Evolutionary conservation across 2,329 filamentous ascomycete genomes (phyloP).

Genomic region (Cordyceps pruinosa): DNA sequence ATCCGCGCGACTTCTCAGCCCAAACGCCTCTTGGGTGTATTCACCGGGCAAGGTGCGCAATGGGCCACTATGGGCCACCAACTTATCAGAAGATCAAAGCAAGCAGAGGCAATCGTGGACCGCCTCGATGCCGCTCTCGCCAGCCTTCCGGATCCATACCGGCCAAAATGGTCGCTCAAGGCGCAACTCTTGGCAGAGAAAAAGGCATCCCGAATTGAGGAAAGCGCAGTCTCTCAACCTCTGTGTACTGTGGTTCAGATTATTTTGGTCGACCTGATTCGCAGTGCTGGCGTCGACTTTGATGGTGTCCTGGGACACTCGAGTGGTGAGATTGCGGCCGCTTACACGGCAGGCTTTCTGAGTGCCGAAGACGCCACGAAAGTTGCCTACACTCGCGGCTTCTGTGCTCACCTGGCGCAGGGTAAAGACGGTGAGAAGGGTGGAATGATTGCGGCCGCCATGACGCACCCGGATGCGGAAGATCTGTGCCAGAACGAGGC

Average conservation of each 20-base stretch:
- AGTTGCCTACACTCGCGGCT: slow-evolving; percentile 40
- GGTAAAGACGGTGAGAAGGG: slow-evolving; percentile 34
- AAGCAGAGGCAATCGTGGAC: slow-evolving; percentile 18
- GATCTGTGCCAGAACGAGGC: neutral
- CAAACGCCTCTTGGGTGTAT: slow-evolving; percentile 17
- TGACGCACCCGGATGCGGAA: slow-evolving; percentile 12
- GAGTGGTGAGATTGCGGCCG: slow-evolving; percentile 37
- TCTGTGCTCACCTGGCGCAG: slow-evolving; percentile 26
- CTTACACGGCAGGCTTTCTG: slow-evolving; percentile 33
- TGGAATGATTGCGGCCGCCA: slow-evolving; percentile 44
- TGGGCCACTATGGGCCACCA: slow-evolving; percentile 24
- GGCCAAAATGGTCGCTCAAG: slow-evolving; percentile 24
- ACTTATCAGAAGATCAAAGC: slow-evolving; percentile 23
- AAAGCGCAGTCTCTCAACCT: slow-evolving; percentile 30
- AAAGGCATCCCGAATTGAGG: slow-evolving; percentile 20
- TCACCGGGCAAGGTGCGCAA: slow-evolving; percentile 28
- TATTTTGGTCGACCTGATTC: slow-evolving; percentile 32
- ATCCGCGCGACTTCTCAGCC: neutral
- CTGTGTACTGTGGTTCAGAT: slow-evolving; percentile 36
- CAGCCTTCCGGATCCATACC: slow-evolving; percentile 17
- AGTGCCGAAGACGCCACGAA: slow-evolving; percentile 34
- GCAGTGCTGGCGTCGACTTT: slow-evolving; percentile 30
- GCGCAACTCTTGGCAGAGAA: slow-evolving; percentile 25
- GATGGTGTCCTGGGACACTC: slow-evolving; percentile 34
- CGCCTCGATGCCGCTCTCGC: slow-evolving; percentile 21